These are phyloP conservation scores for Coemansia sp. DNA, from an alignment of 192 early-diverging fungal genomes.

Conservation along the genomic window DNA sequence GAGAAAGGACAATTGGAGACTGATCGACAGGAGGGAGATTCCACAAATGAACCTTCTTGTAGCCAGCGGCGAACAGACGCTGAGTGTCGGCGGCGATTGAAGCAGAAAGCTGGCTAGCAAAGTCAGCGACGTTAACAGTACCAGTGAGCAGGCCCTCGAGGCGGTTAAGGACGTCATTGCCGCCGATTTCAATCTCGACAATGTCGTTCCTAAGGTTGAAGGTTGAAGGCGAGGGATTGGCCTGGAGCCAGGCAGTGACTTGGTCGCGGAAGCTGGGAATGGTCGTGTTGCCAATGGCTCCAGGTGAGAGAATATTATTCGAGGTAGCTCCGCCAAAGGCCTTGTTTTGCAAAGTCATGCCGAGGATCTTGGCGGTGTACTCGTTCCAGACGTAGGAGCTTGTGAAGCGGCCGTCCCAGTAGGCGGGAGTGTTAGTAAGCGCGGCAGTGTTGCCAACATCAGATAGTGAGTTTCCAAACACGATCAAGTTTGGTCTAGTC, in stretches of 20 bases:
- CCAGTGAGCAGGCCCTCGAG: constrained; percentile 1
- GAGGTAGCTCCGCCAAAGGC: constrained; percentile 12
- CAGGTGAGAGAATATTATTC: background rate
- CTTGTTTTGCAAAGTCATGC: constrained; percentile 15
- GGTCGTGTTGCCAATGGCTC: background rate
- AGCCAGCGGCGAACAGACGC: constrained; percentile 14
- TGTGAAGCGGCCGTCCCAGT: constrained; percentile 21
- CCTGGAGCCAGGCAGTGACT: constrained; percentile 9
- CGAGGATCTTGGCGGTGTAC: constrained; percentile 14
- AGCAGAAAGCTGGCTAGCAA: constrained; percentile 2
- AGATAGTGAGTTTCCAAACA: constrained; percentile 16
- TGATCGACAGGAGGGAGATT: constrained; percentile 15
- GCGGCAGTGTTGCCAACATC: constrained; percentile 12
- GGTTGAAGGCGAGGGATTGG: background rate
- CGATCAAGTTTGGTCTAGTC: constrained; percentile 11
- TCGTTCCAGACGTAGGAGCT: constrained; percentile 21
- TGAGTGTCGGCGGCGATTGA: background rate
- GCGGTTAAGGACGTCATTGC: constrained; percentile 11
- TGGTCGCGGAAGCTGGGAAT: constrained; percentile 20
- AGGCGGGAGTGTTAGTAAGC: constrained; percentile 4
- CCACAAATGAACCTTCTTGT: constrained; percentile 12
- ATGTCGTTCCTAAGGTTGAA: constrained; percentile 7
- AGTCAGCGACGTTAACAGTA: background rate
- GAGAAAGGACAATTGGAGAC: background rate
- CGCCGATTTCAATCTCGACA: constrained; percentile 20